phyloP scores from a whole-genome alignment of 345 rosid species.

The Gossypium stocksii region DNA sequence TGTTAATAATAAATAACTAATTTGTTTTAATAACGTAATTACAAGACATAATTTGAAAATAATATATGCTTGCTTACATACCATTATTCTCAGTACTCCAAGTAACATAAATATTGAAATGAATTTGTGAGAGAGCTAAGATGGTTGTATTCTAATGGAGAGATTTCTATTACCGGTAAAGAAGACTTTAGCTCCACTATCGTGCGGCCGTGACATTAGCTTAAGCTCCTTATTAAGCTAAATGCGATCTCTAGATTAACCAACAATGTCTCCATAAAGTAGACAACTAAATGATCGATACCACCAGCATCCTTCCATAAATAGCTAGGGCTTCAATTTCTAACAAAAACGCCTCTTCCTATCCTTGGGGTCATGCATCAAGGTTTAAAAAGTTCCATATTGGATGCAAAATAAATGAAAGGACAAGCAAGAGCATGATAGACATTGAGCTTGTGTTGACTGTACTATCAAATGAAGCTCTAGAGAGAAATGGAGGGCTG shows the following conservation, averaged over 20 bases:
- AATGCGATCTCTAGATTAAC: background rate
- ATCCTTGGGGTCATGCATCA: background rate
- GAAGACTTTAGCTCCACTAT: background rate
- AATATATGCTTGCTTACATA: too few relatives aligned
- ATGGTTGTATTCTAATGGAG: background rate
- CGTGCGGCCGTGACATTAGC: background rate
- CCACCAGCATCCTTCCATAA: background rate
- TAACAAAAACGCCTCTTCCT: slow-evolving; percentile 27
- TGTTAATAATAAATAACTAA: too few relatives aligned
- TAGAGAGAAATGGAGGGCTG: slow-evolving; percentile 25
- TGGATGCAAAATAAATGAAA: slow-evolving; percentile 16
- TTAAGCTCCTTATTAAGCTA: too few relatives aligned
- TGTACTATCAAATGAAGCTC: slow-evolving; percentile 18
- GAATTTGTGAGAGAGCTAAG: background rate
- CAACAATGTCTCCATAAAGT: too few relatives aligned
- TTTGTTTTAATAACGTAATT: too few relatives aligned
- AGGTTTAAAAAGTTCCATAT: slow-evolving; percentile 7
- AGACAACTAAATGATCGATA: background rate
- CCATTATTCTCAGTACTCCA: too few relatives aligned
- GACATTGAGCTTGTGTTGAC: slow-evolving; percentile 11
- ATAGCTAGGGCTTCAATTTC: slow-evolving; percentile 21
- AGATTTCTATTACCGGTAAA: background rate
- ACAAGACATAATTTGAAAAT: too few relatives aligned
- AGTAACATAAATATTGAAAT: background rate
- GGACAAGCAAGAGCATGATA: slow-evolving; percentile 5